Conservation (phyloP, 176 grass and related monocot genomes). For the Lolium perenne region DNA sequence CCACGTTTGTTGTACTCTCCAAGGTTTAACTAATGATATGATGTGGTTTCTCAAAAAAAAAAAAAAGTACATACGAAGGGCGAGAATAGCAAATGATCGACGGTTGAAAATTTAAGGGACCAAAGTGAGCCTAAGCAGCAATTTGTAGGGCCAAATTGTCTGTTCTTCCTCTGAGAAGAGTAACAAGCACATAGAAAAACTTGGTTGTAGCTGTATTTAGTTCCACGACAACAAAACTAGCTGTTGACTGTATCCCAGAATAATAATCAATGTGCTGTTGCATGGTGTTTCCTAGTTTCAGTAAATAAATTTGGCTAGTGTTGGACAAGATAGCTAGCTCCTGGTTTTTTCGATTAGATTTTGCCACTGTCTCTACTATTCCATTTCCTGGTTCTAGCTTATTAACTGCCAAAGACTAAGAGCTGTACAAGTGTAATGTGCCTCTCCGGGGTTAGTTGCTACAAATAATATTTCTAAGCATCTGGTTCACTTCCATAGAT, state of each 20-base stretch:
- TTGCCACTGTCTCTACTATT: neutral
- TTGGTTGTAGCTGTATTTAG: neutral
- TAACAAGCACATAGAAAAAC: neutral
- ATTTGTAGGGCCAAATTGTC: too few relatives aligned
- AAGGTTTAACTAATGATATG: too few relatives aligned
- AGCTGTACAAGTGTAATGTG: neutral
- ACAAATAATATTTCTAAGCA: neutral
- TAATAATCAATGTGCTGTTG: neutral
- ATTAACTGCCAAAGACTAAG: neutral
- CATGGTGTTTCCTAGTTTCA: too few relatives aligned
- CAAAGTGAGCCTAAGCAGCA: too few relatives aligned
- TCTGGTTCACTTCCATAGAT: neutral
- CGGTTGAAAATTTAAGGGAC: neutral
- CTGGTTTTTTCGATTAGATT: neutral
- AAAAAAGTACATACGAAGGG: neutral
- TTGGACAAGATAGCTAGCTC: neutral
- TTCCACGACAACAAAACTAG: neutral
- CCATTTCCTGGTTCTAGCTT: neutral
- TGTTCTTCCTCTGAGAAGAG: too few relatives aligned
- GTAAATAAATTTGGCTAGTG: neutral
- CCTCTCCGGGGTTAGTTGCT: neutral
- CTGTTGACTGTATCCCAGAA: neutral
- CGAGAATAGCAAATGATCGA: neutral
- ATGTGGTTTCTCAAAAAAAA: too few relatives aligned
- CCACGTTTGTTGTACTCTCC: too few relatives aligned